These are phyloP conservation scores for Bruguiera sexangula DNA, from an alignment of 345 rosid species.

Conservation along the genomic window DNA sequence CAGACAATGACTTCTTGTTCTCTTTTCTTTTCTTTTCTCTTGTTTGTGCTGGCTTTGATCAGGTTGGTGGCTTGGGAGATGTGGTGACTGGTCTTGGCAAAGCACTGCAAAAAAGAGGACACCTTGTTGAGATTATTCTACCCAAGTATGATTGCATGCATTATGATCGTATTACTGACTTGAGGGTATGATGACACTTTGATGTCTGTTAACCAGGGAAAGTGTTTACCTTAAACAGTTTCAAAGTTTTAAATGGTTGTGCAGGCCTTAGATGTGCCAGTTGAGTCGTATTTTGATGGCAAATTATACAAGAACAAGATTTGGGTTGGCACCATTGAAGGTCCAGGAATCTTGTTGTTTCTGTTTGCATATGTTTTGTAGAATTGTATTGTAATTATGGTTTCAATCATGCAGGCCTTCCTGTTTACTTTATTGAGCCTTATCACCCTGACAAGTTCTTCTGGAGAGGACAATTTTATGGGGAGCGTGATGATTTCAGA, in stretches of 20 bases:
- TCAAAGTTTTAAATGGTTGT: slow-evolving; percentile 18
- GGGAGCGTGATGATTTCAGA: slow-evolving; percentile 90
- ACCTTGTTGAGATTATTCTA: slow-evolving; percentile 83
- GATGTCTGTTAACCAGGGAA: slow-evolving; percentile 9
- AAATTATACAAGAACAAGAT: slow-evolving; percentile 75
- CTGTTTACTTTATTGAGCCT: slow-evolving; percentile 94
- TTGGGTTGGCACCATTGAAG: slow-evolving; percentile 93
- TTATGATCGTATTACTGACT: slow-evolving; percentile 58
- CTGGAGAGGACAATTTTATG: slow-evolving; percentile 92
- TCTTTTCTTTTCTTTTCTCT: not conserved
- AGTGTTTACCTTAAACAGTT: not conserved
- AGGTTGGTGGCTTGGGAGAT: slow-evolving; percentile 99
- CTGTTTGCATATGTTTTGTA: slow-evolving; percentile 3
- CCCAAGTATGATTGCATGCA: slow-evolving; percentile 98
- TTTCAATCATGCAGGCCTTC: slow-evolving; percentile 64
- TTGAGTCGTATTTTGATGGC: slow-evolving; percentile 91
- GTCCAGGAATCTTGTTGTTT: slow-evolving; percentile 30
- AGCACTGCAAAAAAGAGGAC: slow-evolving; percentile 91
- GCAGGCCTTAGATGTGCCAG: slow-evolving; percentile 76
- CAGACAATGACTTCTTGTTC: not conserved
- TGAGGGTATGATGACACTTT: slow-evolving; percentile 54
- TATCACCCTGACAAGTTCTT: slow-evolving; percentile 92
- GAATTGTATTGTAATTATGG: slow-evolving; percentile 30
- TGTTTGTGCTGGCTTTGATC: not conserved
- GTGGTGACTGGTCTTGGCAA: slow-evolving; percentile 93